Evolutionary conservation across 202 grass and related monocot genomes (phyloP), one percentile per base, ranked within the genome.

Genomic region (Schoenoplectus tabernaemontani): DNA sequence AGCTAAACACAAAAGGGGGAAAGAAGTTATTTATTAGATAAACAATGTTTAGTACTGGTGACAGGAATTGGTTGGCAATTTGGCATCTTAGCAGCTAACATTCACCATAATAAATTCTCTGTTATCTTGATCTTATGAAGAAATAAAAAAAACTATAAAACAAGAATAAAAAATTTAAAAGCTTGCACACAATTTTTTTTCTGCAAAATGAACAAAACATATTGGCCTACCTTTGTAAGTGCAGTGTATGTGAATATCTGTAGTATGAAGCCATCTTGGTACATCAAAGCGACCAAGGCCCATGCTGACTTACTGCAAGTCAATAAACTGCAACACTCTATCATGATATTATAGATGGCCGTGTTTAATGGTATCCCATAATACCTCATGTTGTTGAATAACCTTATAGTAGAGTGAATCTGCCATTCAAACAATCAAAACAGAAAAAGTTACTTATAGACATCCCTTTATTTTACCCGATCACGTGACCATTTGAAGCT

Each of bases 311-410:
- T 88, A 26, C 84, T 81, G 85, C 84, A 87, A 38, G 51, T 62
- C 42, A 93, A 83, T 56, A 84, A 82, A 57, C 87, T 80, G 78
- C 86, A 92, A 78, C 91, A 98, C 71, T 92, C 82, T 84, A 97
- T 90, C 94, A 97, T 98, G 37, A 87, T 86, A 68, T 77, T 94
- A 78, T 92, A 98, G 56, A 90, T 87, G 57, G 83, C 83, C 74
- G 78, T 37, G 85, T 92, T 76, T 41, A 62, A 54, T 77, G 87
- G 91, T 61, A 94, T 81, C 76, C 50, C 46, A 28, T 54, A 88
- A 63, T 66, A 80, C 77, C 81, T 93, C 89, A 97, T 94, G 74
- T 67, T 86, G 81, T 84, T 90, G 78, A 94, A 94, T 57, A 86
- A 81, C 82, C 22, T 93, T 75, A 94, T 82, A 80, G 95, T 86